A percentile compares a stretch with the other conserved stretches of the same genome.
Conservation (phyloP, 306 rosid genomes). For the Ammopiptanthus mongolicus region DNA sequence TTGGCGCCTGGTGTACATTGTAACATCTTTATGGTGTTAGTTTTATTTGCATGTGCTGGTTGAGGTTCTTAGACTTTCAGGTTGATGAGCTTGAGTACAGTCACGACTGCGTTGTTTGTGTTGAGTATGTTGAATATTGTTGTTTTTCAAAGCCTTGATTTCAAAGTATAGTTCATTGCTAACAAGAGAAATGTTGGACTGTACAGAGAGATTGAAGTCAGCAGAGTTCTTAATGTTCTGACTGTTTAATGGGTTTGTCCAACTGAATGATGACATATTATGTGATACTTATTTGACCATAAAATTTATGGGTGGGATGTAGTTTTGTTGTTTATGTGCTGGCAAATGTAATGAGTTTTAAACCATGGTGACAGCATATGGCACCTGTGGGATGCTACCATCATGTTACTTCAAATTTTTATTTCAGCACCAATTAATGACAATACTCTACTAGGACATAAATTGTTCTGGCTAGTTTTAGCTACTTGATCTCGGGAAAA, state of each 20-base stretch:
- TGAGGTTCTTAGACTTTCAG: conserved; percentile 24
- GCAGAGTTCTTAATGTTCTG: conserved; percentile 14
- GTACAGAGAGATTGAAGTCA: conserved; percentile 22
- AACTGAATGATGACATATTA: conserved; percentile 14
- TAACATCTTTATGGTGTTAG: conserved; percentile 25
- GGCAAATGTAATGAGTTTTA: not conserved
- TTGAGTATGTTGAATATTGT: conserved; percentile 14
- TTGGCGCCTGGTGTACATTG: conserved; percentile 39
- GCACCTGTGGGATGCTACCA: not conserved
- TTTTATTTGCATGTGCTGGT: conserved; percentile 30
- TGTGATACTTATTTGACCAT: conserved; percentile 17
- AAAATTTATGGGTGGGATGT: not conserved
- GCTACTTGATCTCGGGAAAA: too few species aligned
- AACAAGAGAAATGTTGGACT: conserved; percentile 35
- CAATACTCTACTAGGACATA: not conserved
- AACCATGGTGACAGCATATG: not conserved
- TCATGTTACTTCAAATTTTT: not conserved
- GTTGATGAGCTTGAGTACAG: conserved; percentile 21
- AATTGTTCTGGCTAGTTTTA: not conserved
- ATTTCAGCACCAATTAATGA: not conserved
- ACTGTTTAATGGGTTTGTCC: conserved; percentile 13
- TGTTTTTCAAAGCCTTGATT: conserved; percentile 24
- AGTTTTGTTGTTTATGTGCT: not conserved
- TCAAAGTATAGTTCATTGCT: conserved; percentile 38
- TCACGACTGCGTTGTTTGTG: conserved; percentile 26